Evolutionary conservation across 2,329 filamentous ascomycete genomes (phyloP), one percentile per base, ranked within the genome.

Genomic region (Pseudocercospora macadamiae): DNA sequence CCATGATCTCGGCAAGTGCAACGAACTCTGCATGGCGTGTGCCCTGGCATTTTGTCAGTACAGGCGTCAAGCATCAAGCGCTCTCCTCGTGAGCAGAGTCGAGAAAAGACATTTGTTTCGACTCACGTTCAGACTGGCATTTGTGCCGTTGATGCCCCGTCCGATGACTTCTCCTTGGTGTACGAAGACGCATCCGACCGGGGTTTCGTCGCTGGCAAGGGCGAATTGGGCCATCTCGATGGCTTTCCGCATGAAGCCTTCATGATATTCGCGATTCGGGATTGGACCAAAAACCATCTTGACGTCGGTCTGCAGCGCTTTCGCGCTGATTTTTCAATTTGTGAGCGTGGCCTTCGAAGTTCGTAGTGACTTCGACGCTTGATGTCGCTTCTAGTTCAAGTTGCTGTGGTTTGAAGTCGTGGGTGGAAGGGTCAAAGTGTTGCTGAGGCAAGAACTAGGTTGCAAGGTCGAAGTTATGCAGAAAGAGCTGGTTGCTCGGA

Each of bases 21-120:
- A 97, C 88, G 71, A 97, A 96, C 74, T 99, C 95, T 44, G 95
- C 95, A 75, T 99, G 95, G 23, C 93, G 87, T 47, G 95, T 97
- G 44, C 95, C 95, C 79, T 96, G 55, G 28, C 30, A 45, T 7
- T 14, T 18, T 4, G 21, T 14, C 19, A 42, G 18, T 42, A 42
- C n/a, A n/a, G n/a, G n/a, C n/a, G n/a, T n/a, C n/a, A n/a, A n/a
- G n/a, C n/a, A n/a, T n/a, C n/a, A 12, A 32, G 28, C 12, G 28
- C 28, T 32, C 28, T 6, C 6, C 28, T 32, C 12, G 28, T 32
- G 36, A 39, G 4, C 4, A 3, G 12, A n/a, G 12, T 8, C 16
- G 19, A 16, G 8, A 53, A 19, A 21, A 28, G 21, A 12, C 6
- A 9, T 18, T 10, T 10, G 51, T 7, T 3, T n/a, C 16, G 44